phyloP scores from a whole-genome alignment of 495 filamentous ascomycete genomes.

The Penicillium fimorum region DNA sequence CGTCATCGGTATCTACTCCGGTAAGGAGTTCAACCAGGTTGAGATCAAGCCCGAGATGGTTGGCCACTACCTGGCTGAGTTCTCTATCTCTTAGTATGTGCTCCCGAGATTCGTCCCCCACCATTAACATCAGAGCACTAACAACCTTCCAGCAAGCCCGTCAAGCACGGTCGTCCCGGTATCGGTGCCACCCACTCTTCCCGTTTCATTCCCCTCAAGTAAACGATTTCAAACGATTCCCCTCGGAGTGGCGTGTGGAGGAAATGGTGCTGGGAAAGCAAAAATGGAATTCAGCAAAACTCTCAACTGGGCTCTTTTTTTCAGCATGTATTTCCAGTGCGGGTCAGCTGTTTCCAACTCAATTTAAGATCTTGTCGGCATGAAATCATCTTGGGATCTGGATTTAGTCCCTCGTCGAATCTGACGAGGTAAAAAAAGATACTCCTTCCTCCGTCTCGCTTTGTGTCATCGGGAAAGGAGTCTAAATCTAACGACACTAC shows the following conservation, averaged over 20 bases:
- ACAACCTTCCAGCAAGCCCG: conserved; percentile 75
- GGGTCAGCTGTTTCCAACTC: conserved; percentile 49
- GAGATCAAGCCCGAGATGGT: conserved; percentile 99
- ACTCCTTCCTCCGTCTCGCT: conserved; percentile 17
- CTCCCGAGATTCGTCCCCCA: conserved; percentile 27
- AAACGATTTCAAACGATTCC: conserved; percentile 55
- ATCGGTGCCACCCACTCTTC: conserved; percentile 99
- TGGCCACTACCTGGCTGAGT: conserved; percentile 98
- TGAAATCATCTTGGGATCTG: conserved; percentile 28
- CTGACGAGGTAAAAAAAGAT: conserved; percentile 26
- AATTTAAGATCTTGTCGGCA: conserved; percentile 52
- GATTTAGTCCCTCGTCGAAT: conserved; percentile 18
- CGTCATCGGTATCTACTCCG: conserved; percentile 98
- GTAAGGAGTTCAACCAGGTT: conserved; percentile 99
- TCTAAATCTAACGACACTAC: conserved; percentile 30
- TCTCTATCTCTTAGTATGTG: conserved; percentile 98
- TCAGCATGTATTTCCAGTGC: conserved; percentile 49
- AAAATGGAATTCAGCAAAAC: conserved; percentile 39
- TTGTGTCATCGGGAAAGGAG: conserved; percentile 17
- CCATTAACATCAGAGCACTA: conserved; percentile 25
- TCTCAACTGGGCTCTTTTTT: conserved; percentile 39
- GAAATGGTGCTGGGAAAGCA: conserved; percentile 39
- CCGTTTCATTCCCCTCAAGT: conserved; percentile 99
- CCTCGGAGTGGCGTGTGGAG: conserved; percentile 45
- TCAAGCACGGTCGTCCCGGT: conserved; percentile 99